phyloP scores from a whole-genome alignment of 768 basidiomycete genomes.

The Rhodosporidiobolus sp. region DNA sequence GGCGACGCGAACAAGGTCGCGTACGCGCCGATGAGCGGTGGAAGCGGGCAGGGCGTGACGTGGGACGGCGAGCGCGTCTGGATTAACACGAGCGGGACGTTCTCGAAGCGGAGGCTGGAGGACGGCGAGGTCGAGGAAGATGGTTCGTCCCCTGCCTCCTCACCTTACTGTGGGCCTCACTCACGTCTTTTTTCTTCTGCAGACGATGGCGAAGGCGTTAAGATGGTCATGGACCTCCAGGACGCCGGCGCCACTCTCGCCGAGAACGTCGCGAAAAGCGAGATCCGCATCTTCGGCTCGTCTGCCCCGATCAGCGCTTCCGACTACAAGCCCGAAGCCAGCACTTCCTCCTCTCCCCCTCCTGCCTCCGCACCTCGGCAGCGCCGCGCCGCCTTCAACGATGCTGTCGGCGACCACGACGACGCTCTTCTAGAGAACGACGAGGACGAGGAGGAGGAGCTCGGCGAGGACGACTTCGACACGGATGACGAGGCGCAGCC shows the following conservation, averaged over 20 bases:
- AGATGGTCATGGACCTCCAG: conserved; percentile 96
- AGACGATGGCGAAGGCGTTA: conserved; percentile 76
- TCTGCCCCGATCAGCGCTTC: conserved; percentile 63
- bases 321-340: conserved; percentile 39
- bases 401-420: conserved; percentile 47
- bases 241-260: conserved; percentile 78
- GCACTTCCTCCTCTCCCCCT: conserved; percentile 8
- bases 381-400: conserved; percentile 46
- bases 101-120: conserved; percentile 62
- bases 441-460: conserved; percentile 44
- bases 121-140: conserved; percentile 55
- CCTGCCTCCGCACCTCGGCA: neutral
- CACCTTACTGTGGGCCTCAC: neutral
- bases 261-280: conserved; percentile 72
- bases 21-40: conserved; percentile 98
- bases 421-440: conserved; percentile 45
- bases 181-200: neutral
- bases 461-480: conserved; percentile 46
- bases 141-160: conserved; percentile 49
- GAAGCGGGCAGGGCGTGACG: conserved; percentile 65
- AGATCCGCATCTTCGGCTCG: conserved; percentile 76
- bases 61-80: conserved; percentile 99
- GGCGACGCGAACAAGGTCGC: conserved; percentile 93
- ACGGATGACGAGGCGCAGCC: conserved; percentile 50
- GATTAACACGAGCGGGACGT: conserved; percentile 94